These are phyloP conservation scores for Fusarium algeriense DNA, from an alignment of 2,329 filamentous ascomycete genomes.

Conservation along the genomic window DNA sequence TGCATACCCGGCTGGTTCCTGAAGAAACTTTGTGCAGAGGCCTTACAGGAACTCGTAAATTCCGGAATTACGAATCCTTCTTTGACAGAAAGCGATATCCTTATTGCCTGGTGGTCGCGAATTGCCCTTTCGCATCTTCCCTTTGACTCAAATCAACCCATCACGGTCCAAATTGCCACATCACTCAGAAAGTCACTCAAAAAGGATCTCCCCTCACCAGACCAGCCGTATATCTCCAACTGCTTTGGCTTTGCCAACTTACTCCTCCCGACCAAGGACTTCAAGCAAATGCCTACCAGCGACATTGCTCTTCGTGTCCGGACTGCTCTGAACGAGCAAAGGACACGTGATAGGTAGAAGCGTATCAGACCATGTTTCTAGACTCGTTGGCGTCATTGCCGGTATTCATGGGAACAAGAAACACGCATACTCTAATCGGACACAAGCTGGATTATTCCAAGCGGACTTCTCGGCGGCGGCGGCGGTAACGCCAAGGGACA, in stretches of 20 bases:
- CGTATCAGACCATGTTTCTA: not conserved
- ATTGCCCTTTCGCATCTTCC: slow-evolving; percentile 1
- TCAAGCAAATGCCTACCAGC: not conserved
- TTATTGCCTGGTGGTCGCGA: slow-evolving; percentile 20
- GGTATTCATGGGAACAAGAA: not conserved
- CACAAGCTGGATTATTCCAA: not conserved
- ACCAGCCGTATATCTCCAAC: not conserved
- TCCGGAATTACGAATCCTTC: not conserved
- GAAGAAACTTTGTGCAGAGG: not conserved
- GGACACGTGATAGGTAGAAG: not conserved
- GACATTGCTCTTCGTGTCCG: not conserved
- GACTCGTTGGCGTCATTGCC: not conserved
- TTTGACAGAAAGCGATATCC: slow-evolving; percentile 24
- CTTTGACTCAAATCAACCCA: not conserved
- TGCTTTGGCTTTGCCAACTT: not conserved
- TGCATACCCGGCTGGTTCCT: slow-evolving; percentile 15
- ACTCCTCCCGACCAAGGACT: fast-evolving
- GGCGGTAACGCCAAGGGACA: not conserved
- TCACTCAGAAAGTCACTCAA: not conserved
- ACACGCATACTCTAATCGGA: not conserved
- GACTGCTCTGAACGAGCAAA: not conserved
- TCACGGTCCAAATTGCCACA: slow-evolving; percentile 10
- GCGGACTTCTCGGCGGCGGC: not conserved
- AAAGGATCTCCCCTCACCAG: not conserved
- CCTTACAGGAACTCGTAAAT: not conserved